These are phyloP conservation scores for Hypoxylon sp. DNA, from an alignment of 2,329 filamentous ascomycete species.

Conservation along the genomic window DNA sequence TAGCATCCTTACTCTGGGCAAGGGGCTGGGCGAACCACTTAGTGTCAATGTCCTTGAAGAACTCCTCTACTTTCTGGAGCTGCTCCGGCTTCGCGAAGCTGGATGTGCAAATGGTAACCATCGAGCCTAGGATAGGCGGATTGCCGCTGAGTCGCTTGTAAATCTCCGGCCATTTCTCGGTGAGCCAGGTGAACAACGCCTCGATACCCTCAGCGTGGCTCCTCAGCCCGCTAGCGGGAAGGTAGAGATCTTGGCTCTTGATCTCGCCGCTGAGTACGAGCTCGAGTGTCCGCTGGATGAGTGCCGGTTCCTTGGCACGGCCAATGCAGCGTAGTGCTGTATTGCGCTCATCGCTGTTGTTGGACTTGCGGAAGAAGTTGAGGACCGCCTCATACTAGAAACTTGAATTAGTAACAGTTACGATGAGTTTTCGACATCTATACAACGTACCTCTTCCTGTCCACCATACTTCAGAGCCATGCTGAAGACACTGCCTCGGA, in stretches of 20 bases:
- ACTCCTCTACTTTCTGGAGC: slow-evolving; percentile 79
- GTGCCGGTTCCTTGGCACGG: slow-evolving; percentile 79
- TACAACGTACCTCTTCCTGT: slow-evolving; percentile 75
- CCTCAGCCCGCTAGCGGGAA: slow-evolving; percentile 84
- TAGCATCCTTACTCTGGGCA: slow-evolving; percentile 88
- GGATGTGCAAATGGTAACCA: slow-evolving; percentile 85
- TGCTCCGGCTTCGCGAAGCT: slow-evolving; percentile 85
- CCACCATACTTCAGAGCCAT: slow-evolving; percentile 88
- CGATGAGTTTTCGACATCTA: not conserved
- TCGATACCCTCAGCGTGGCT: slow-evolving; percentile 82
- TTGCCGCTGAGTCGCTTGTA: slow-evolving; percentile 86
- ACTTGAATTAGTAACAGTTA: slow-evolving; percentile 35
- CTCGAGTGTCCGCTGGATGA: slow-evolving; percentile 84
- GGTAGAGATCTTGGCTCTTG: slow-evolving; percentile 94
- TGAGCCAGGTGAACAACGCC: slow-evolving; percentile 86
- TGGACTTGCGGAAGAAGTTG: slow-evolving; percentile 79
- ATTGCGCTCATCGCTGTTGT: slow-evolving; percentile 89
- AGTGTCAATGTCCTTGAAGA: slow-evolving; percentile 86
- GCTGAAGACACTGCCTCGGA: slow-evolving; percentile 86
- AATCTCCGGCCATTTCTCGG: slow-evolving; percentile 88
- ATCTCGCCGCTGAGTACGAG: slow-evolving; percentile 84
- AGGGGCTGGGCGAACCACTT: slow-evolving; percentile 88
- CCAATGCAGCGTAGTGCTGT: slow-evolving; percentile 88
- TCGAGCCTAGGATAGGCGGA: slow-evolving; percentile 84
- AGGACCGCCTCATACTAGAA: slow-evolving; percentile 79